phyloP scores from a whole-genome alignment of 768 basidiomycete species.

The Tephrocybe sp. region DNA sequence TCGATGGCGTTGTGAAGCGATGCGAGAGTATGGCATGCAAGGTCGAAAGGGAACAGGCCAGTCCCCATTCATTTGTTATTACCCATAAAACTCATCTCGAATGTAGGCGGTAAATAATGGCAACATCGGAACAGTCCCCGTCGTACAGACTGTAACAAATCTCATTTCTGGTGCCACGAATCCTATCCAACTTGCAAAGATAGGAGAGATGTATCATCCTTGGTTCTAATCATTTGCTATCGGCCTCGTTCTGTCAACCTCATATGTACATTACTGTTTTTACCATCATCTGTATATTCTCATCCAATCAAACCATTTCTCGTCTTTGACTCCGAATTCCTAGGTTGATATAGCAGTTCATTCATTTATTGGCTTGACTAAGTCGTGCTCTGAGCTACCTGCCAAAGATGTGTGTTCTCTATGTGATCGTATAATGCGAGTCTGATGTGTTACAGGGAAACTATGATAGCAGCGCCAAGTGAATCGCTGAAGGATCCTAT shows the following conservation, averaged over 20 bases:
- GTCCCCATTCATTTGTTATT: conserved; percentile 9
- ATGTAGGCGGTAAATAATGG: conserved; percentile 34
- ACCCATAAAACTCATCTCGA: conserved; percentile 14
- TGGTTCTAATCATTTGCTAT: conserved; percentile 61
- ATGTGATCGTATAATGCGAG: too few species aligned
- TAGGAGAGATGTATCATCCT: conserved; percentile 82
- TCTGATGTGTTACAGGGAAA: too few species aligned
- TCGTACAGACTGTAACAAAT: conserved; percentile 80
- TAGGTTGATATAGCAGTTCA: too few species aligned
- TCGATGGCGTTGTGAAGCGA: conserved; percentile 73
- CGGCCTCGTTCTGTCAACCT: conserved; percentile 11
- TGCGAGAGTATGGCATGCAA: conserved; percentile 87
- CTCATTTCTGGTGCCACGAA: conserved; percentile 87
- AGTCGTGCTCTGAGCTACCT: too few species aligned
- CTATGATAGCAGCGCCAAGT: too few species aligned
- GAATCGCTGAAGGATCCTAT: too few species aligned
- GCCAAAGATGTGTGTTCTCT: too few species aligned
- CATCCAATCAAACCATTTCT: too few species aligned
- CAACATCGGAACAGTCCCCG: conserved; percentile 45
- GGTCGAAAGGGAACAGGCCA: conserved; percentile 79
- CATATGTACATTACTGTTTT: conserved; percentile 9
- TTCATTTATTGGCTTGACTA: too few species aligned
- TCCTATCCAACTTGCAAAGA: conserved; percentile 79
- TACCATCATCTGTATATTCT: conserved; percentile 6
- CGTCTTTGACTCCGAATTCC: too few species aligned